Evolutionary conservation across 441 rosid species (phyloP).

Genomic region (Raphanus hybrid): DNA sequence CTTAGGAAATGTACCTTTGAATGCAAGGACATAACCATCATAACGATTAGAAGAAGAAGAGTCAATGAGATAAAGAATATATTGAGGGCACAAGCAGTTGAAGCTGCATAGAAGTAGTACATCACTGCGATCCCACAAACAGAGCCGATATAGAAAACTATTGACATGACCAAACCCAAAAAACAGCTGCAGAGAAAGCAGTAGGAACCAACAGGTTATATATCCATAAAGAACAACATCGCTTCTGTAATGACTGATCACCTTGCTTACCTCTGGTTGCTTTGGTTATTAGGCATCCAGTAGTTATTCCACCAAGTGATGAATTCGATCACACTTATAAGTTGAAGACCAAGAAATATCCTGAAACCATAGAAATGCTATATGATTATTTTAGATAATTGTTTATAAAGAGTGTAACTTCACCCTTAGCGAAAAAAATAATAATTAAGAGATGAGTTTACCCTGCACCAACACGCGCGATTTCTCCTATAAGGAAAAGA

Average conservation of each 20-base stretch:
- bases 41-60: slow-evolving; percentile 61
- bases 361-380: slow-evolving; percentile 43
- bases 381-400: neutral
- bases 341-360: slow-evolving; percentile 85
- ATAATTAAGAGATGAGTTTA: slow-evolving; percentile 39
- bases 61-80: slow-evolving; percentile 88
- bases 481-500: slow-evolving; percentile 62
- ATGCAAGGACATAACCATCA: slow-evolving; percentile 75
- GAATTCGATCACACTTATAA: slow-evolving; percentile 81
- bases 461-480: slow-evolving; percentile 93
- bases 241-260: neutral
- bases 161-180: slow-evolving; percentile 67
- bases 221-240: neutral
- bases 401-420: neutral
- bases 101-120: slow-evolving; percentile 62
- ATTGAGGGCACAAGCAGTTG: slow-evolving; percentile 62
- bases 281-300: slow-evolving; percentile 72
- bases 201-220: slow-evolving; percentile 3
- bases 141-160: slow-evolving; percentile 59
- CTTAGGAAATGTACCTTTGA: slow-evolving; percentile 57
- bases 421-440: too few species aligned
- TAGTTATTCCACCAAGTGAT: slow-evolving; percentile 89
- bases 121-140: slow-evolving; percentile 61
- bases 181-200: slow-evolving; percentile 58
- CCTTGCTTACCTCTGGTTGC: slow-evolving; percentile 56